Evolutionary conservation across 2,329 filamentous ascomycete genomes (phyloP), one percentile per base, ranked within the genome.

Genomic region (Alternaria hordeiaustralica): DNA sequence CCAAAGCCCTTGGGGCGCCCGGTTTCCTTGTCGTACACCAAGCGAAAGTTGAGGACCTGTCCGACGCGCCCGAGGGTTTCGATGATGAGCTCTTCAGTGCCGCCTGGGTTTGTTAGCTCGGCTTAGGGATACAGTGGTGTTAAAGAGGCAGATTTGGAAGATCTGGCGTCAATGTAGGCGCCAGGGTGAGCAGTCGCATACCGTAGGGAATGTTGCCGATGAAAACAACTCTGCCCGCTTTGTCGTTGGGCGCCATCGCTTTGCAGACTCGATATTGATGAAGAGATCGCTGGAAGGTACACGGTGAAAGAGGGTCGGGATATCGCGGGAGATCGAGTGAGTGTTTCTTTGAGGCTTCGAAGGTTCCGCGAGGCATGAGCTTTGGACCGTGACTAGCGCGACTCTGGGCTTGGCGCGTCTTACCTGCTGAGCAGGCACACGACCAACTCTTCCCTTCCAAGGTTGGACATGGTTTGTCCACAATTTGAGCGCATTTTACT

Each of bases 1-100:
- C 96, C 96, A 79, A 97, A 99, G 18, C 96, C 96, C 81, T 97
- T 98, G 1, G 96, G 94, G 60, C 93, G 90, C 45, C 95, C 94
- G 3, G 94, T 97, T 76, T 98, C 95, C 57, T 94, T 92, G 83
- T 98, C 96, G 81, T 97, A 96, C 68, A 98, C 95, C 53, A 98
- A 87, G 56, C 95, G 89, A 79, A 98, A 98, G 78, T 92, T 95
- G 63, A 96, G 86, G 2, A 98, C 95, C 69, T 94, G 92, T 62
- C 96, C 96, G 57, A 92, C 94, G 68, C 92, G 91, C 78, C 90
- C 92, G 80, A 98, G 96, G 65, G 97, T 97, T 72, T 97, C 93
- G 77, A 91, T 91, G 74, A 99, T 97, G 79, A 97, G 92, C 79
- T 98, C 94, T 82, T 99, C 96, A 28, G 94, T 97, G 69, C 97